Base-by-base conservation (phyloP, 371 early-diverging fungal species). In the Mortierella polycephala region DNA sequence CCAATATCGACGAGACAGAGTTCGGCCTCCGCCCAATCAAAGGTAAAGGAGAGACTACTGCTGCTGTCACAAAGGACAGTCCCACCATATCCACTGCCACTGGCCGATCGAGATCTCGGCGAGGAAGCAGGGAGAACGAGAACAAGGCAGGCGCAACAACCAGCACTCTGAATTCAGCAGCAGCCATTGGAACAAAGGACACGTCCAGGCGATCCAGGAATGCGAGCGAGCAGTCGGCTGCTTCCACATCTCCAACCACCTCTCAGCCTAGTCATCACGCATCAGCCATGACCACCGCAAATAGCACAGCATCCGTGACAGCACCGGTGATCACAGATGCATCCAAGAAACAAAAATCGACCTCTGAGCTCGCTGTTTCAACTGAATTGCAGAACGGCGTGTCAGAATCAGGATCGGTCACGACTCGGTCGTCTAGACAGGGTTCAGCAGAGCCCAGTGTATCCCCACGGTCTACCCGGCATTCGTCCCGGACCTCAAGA, bases 401-500 rank as follows among this genome's bases (percentile, higher is more conserved):
- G 42, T 7, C n/a, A 1, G 70, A 69, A 1, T 10, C 49, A 18
- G 56, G 52, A 13, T 6, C 59, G 9, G 39, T 30, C 12, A 53
- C 64, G 40, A 21, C 42, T 41, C 61, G 61, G 5, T 57, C 71
- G 2, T 71, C 77, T 2, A 71, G 71, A 46, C 71, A 71, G 41
- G 77, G 77, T 21, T 76, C 77, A 7, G 68, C 41, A 1, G 77
- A 76, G 18, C 62, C 62, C 5, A 39, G 56, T 42, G 49, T 71
- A 18, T 76, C 77, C 23, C 77, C 71, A 2, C 71, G 77, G 5
- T 76, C 77, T 23, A 76, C 77, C 23, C 77, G 77, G 47, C 77
- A 76, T 41, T 76, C 77, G 9, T 63, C 56, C 41, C 77, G 77
- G 4, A 60, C 59, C 41, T 58, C 65, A 8, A 67, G 64, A 42